These are phyloP conservation scores for Aspergillus campestris DNA, from an alignment of 495 filamentous ascomycete genomes.

Conservation along the genomic window DNA sequence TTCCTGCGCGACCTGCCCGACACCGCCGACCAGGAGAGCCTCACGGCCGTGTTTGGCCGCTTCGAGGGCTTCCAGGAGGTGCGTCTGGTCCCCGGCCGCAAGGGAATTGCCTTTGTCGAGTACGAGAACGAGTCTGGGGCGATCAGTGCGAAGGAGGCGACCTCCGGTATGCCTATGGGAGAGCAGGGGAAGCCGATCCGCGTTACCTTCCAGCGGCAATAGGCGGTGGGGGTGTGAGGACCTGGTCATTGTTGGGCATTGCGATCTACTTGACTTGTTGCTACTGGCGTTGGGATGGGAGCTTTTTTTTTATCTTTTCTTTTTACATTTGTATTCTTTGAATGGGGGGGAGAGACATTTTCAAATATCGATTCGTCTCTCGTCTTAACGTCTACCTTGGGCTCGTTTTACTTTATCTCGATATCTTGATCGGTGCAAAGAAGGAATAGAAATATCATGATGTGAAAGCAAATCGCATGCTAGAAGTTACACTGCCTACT, in stretches of 20 bases:
- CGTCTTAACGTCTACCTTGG: not conserved
- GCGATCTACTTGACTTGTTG: slow-evolving; percentile 3
- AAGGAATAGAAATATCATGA: slow-evolving; percentile 9
- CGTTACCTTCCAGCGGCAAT: slow-evolving; percentile 91
- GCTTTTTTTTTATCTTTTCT: slow-evolving; percentile 8
- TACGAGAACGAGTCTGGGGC: slow-evolving; percentile 86
- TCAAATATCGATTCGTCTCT: slow-evolving; percentile 9
- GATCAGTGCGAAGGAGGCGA: slow-evolving; percentile 91
- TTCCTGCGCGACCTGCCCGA: slow-evolving; percentile 92
- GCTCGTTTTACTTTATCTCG: not conserved
- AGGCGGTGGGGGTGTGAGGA: slow-evolving; percentile 7
- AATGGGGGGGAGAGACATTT: not conserved
- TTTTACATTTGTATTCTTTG: slow-evolving; percentile 11
- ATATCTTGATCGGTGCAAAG: not conserved
- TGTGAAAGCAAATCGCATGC: slow-evolving; percentile 17
- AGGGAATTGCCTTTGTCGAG: slow-evolving; percentile 92
- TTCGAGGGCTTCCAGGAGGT: slow-evolving; percentile 96
- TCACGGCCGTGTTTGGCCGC: slow-evolving; percentile 72
- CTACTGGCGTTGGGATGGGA: slow-evolving; percentile 29
- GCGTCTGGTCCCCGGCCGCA: slow-evolving; percentile 75
- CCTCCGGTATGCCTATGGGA: slow-evolving; percentile 79
- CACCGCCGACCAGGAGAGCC: slow-evolving; percentile 69
- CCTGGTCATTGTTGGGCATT: slow-evolving; percentile 1
- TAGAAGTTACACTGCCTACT: slow-evolving; percentile 14
- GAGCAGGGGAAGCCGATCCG: slow-evolving; percentile 60